Evolutionary conservation across 768 basidiomycete species (phyloP).

Genomic region (Lactarius tabidus): DNA sequence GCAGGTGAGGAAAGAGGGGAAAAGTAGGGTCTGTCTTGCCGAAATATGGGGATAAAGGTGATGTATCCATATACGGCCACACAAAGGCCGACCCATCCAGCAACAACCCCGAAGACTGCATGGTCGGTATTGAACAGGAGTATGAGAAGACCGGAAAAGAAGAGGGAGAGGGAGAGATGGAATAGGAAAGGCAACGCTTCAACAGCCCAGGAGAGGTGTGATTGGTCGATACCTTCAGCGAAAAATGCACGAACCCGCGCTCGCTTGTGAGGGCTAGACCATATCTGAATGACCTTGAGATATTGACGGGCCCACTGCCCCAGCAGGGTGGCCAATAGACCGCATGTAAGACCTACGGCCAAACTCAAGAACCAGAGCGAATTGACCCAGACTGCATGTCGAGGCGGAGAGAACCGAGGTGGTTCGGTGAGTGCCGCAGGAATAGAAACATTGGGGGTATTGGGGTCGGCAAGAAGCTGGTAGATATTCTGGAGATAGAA

Average conservation of each 20-base stretch:
- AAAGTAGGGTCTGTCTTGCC: neutral
- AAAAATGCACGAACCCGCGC: neutral
- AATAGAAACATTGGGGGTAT: neutral
- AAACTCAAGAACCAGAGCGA: constrained; percentile 8
- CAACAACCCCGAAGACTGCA: neutral
- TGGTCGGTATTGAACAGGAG: neutral
- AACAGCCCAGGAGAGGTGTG: neutral
- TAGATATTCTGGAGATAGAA: constrained; percentile 4
- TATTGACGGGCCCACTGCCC: constrained; percentile 4
- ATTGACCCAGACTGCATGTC: constrained; percentile 1
- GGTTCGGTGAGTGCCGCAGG: too few species aligned
- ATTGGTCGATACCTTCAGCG: neutral
- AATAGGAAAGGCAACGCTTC: too few species aligned
- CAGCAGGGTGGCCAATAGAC: neutral
- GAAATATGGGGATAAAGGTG: neutral
- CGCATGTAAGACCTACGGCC: neutral
- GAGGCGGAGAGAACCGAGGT: neutral
- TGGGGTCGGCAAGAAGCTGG: neutral
- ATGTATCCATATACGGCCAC: neutral
- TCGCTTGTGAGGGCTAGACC: neutral
- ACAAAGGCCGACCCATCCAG: neutral
- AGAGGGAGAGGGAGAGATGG: too few species aligned
- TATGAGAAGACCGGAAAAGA: constrained; percentile 2
- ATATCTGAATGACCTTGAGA: neutral
- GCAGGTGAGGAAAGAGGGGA: neutral